A percentile compares a stretch with the other conserved stretches of the same genome.
These are phyloP conservation scores for Boletus putidus DNA, from an alignment of 1,284 basidiomycete species.

Conservation along the genomic window DNA sequence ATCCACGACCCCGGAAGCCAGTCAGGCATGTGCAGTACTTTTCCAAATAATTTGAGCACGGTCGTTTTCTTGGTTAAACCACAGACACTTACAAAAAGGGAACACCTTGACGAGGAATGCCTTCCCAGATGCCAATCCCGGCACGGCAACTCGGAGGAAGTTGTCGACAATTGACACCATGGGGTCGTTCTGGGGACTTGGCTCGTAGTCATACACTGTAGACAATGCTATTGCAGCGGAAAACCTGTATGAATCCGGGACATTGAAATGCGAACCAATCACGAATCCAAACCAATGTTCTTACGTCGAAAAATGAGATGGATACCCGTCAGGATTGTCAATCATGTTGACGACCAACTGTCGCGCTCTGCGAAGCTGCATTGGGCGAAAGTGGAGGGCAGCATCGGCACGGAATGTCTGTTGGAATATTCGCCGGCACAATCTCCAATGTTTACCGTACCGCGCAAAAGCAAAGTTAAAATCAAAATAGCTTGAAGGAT, in stretches of 20 bases:
- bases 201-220: slow-evolving; percentile 20
- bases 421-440: slow-evolving; percentile 2
- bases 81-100: slow-evolving; percentile 18
- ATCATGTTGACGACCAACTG: slow-evolving; percentile 7
- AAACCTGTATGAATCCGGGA: slow-evolving; percentile 6
- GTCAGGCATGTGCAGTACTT: too few relatives aligned
- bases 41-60: too few relatives aligned
- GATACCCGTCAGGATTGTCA: not conserved
- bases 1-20: too few relatives aligned
- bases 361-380: slow-evolving; percentile 15
- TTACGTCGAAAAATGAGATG: slow-evolving; percentile 8
- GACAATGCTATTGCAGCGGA: slow-evolving; percentile 13
- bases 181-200: slow-evolving; percentile 10
- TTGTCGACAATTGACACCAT: slow-evolving; percentile 9
- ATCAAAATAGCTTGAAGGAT: not conserved
- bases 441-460: slow-evolving; percentile 3
- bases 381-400: not conserved
- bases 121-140: not conserved
- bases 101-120: slow-evolving; percentile 4
- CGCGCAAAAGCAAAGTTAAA: not conserved
- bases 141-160: not conserved
- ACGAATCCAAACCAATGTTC: not conserved
- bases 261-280: too few relatives aligned
- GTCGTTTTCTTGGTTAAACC: too few relatives aligned
- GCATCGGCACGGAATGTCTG: slow-evolving; percentile 2